Conservation (phyloP, 2,329 filamentous ascomycete genomes). For the Penicillium palitans region DNA sequence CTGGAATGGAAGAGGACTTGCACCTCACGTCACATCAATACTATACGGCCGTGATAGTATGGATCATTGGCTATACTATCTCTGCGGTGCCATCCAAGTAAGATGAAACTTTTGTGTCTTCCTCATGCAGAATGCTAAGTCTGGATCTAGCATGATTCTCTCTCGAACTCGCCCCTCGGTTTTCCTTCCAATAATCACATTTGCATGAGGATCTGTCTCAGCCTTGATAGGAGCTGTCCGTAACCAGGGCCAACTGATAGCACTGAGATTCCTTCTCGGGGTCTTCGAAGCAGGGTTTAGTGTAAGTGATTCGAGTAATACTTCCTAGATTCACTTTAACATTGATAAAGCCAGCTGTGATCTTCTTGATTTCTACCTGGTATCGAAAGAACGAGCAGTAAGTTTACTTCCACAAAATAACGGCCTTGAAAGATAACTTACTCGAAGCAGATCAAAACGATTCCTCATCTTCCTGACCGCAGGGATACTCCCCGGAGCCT, state of each 20-base stretch:
- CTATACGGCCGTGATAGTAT: constrained; percentile 9
- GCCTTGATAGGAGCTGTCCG: constrained; percentile 3
- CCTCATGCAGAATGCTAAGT: neutral
- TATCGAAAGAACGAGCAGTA: constrained; percentile 11
- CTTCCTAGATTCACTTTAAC: neutral
- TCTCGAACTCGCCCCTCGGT: constrained; percentile 1
- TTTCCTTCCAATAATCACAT: constrained; percentile 8
- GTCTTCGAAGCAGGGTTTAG: constrained; percentile 7
- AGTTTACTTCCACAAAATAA: neutral
- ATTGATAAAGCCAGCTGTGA: constrained; percentile 3
- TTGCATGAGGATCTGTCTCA: constrained; percentile 4
- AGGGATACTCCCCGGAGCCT: constrained; percentile 7
- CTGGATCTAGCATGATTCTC: constrained; percentile 2
- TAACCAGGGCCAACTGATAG: constrained; percentile 1
- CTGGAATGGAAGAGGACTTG: constrained; percentile 6
- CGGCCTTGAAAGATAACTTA: neutral
- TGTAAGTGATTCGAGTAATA: neutral
- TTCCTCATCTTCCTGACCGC: constrained; percentile 9
- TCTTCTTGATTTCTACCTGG: constrained; percentile 10
- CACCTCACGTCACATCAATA: constrained; percentile 2
- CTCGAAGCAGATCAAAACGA: neutral
- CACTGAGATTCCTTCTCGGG: neutral
- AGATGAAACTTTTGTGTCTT: neutral
- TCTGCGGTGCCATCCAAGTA: constrained; percentile 5
- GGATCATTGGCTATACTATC: constrained; percentile 7